Percentiles rank a stretch among this genome's conserved stretches.
These are phyloP conservation scores for Anaeramoeba flamelloides DNA, from an alignment of 78 protist species.

Conservation along the genomic window DNA sequence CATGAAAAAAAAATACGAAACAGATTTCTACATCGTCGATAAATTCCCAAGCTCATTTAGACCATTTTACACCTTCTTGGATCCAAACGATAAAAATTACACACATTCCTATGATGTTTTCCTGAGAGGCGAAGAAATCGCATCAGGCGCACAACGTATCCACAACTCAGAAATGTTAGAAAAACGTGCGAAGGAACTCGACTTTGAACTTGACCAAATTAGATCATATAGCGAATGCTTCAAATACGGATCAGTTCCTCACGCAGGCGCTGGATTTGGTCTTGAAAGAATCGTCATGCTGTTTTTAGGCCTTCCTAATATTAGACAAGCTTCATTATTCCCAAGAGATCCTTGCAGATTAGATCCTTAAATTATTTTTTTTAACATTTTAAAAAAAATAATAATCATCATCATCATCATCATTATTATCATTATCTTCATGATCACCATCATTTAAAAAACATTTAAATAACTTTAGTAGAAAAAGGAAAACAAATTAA, in stretches of 20 bases:
- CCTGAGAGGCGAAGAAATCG: slow-evolving; percentile 94
- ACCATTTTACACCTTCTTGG: slow-evolving; percentile 99
- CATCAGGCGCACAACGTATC: slow-evolving; percentile 97
- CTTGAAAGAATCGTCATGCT: slow-evolving; percentile 82
- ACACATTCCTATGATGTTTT: slow-evolving; percentile 93
- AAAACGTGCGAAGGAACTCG: neutral
- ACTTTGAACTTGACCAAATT: slow-evolving; percentile 8
- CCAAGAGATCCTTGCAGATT: slow-evolving; percentile 85
- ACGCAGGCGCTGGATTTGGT: slow-evolving; percentile 95
- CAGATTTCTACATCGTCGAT: slow-evolving; percentile 88
- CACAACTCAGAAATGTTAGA: slow-evolving; percentile 73
- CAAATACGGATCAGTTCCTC: slow-evolving; percentile 88
- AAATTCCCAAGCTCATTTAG: slow-evolving; percentile 54
- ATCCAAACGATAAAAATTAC: slow-evolving; percentile 31
- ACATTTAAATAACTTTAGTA: too few species aligned
- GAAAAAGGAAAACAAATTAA: too few species aligned
- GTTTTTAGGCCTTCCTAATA: slow-evolving; percentile 76
- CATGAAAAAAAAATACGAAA: slow-evolving; percentile 63
- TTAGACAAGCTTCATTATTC: slow-evolving; percentile 81
- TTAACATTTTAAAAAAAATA: too few species aligned
- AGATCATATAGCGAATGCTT: slow-evolving; percentile 78
- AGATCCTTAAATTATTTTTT: slow-evolving; percentile 45
- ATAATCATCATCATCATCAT: too few species aligned
- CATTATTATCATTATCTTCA: too few species aligned
- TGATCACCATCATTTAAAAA: too few species aligned